phyloP scores from a whole-genome alignment of 257 asterid species.

The Osmanthus fragrans region DNA sequence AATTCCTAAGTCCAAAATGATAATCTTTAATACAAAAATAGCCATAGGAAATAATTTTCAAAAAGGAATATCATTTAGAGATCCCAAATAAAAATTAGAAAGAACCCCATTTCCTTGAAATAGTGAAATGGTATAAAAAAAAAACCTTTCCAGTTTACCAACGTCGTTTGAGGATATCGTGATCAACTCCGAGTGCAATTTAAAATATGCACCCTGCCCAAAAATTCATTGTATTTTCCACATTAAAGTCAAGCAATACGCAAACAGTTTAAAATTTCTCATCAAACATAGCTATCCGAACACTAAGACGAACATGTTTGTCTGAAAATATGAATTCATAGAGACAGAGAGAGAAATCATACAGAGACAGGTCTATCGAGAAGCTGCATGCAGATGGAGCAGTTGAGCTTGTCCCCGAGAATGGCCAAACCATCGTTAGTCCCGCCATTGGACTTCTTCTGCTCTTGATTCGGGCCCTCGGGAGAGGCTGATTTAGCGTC shows the following conservation, averaged over 20 bases:
- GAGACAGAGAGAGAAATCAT: slow-evolving; percentile 17
- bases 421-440: slow-evolving; percentile 49
- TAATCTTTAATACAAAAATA: background rate
- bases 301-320: slow-evolving; percentile 3
- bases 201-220: slow-evolving; percentile 4
- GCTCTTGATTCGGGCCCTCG: background rate
- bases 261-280: background rate
- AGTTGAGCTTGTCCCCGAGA: slow-evolving; percentile 65
- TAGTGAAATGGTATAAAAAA: background rate
- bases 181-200: background rate
- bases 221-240: slow-evolving; percentile 17
- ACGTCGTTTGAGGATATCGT: slow-evolving; percentile 11
- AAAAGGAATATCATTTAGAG: background rate
- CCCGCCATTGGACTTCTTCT: slow-evolving; percentile 26
- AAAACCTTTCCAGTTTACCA: background rate
- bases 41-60: background rate
- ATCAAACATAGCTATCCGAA: slow-evolving; percentile 16
- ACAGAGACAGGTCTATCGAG: slow-evolving; percentile 89
- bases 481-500: background rate
- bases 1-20: background rate
- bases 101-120: background rate
- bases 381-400: slow-evolving; percentile 94
- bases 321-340: background rate
- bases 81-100: background rate
- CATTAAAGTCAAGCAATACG: slow-evolving; percentile 22